Base-by-base conservation (phyloP, 768 basidiomycete species). In the Leccinum imitatum region DNA sequence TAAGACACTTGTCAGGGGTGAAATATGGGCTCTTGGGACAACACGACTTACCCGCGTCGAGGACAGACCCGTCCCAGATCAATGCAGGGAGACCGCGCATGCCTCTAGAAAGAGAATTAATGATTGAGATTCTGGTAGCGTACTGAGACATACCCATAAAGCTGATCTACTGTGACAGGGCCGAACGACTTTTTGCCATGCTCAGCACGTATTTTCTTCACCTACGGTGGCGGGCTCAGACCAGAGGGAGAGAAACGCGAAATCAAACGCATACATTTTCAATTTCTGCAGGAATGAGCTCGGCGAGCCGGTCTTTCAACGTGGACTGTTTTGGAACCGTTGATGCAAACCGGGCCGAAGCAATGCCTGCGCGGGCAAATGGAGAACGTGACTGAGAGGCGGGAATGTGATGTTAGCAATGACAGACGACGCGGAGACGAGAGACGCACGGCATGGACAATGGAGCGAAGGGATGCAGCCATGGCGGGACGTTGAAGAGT, bases 1-100 rank as follows among this genome's bases (percentile, higher is more conserved):
- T 8, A 62, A 53, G 23, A 37, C 48, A 64, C 23, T 55, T 15
- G 4, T 60, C 4, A 53, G 46, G 19, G 14, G 23, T 8, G 4
- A 39, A 9, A 17, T 17, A n/a, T 21, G 27, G 8, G 13, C 6
- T 3, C 35, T 39, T 39, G 9, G 9, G 37, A 57, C 15, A 33
- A 10, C 7, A 51, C 50, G 9, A 75, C 84, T 59, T 56, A 89
- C 91, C 89, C 56, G 96, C 85, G 73, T 98, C 96, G 63, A 98
- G 87, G 61, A 98, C 96, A 58, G 96, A 98, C 61, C 91, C 96
- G 65, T 98, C 96, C 96, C 96, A 98, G 67, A 98, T 93, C 66
- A 98, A 86, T 56, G 94, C 95, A 65, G 95, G 91, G 52, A 93
- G 83, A 62, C 91, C 90, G 63, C 91, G 81, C 90, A 93, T 92